Evolutionary conservation across 2,329 filamentous ascomycete species (phyloP).

Genomic region (Aspergillus costaricaensis): DNA sequence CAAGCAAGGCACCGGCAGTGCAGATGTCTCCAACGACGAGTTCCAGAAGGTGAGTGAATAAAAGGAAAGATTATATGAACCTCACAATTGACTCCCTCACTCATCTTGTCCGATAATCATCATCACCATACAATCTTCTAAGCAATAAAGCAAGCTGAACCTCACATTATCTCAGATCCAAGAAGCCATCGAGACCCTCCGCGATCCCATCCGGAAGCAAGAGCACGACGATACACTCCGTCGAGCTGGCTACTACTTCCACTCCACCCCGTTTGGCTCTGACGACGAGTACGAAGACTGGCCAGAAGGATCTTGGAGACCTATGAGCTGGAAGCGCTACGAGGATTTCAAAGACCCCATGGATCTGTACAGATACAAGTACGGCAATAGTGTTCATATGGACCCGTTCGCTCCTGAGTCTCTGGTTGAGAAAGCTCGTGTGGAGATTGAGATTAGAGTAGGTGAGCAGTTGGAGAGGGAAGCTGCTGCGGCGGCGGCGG

Average conservation of each 20-base stretch:
- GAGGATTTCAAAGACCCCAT: not conserved
- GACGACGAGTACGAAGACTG: not conserved
- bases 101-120: not conserved
- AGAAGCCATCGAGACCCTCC: constrained; percentile 37
- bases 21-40: constrained; percentile 13
- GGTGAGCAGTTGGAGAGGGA: constrained; percentile 5
- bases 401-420: constrained; percentile 27
- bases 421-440: constrained; percentile 10
- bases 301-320: not conserved
- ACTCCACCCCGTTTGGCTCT: not conserved
- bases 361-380: constrained; percentile 33
- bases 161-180: constrained; percentile 27
- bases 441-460: constrained; percentile 8
- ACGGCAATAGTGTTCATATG: constrained; percentile 34
- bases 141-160: not conserved
- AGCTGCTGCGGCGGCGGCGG: not conserved
- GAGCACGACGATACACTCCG: constrained; percentile 26
- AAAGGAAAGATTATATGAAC: not conserved
- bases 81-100: not conserved
- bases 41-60: constrained; percentile 28
- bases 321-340: not conserved
- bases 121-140: not conserved
- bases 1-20: constrained; percentile 24
- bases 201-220: constrained; percentile 28
- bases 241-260: not conserved